Conservation (phyloP, 805 yeast genomes). For the Jamesozyma gamospora region DNA sequence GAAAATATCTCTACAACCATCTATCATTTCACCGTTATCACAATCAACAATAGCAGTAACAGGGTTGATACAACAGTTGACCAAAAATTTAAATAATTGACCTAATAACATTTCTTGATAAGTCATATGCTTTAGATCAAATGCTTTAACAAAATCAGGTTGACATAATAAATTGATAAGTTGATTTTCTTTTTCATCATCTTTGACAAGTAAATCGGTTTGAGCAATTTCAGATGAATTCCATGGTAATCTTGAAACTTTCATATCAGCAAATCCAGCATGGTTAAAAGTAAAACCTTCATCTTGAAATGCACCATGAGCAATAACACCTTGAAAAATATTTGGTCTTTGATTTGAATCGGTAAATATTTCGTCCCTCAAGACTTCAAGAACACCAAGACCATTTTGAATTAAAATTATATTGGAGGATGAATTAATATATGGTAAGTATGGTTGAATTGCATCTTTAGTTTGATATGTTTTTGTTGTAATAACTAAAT, state of each 20-base stretch:
- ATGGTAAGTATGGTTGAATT: constrained; percentile 41
- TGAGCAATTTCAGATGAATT: constrained; percentile 18
- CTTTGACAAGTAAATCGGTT: constrained; percentile 6
- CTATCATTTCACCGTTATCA: constrained; percentile 64
- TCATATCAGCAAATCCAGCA: constrained; percentile 63
- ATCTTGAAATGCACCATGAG: constrained; percentile 68
- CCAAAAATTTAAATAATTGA: constrained; percentile 67
- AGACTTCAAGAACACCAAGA: constrained; percentile 60
- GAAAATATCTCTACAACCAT: constrained; percentile 32
- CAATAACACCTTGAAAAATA: constrained; percentile 64
- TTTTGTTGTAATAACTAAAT: constrained; percentile 70
- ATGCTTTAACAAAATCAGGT: constrained; percentile 15
- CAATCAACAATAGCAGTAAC: constrained; percentile 71
- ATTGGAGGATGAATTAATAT: constrained; percentile 44
- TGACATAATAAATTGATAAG: constrained; percentile 25
- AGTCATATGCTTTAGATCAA: constrained; percentile 29
- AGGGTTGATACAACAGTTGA: constrained; percentile 79
- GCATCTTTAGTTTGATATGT: constrained; percentile 66
- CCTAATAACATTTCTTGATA: constrained; percentile 42
- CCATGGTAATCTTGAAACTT: constrained; percentile 48
- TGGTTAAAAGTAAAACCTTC: constrained; percentile 38
- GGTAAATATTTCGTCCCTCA: constrained; percentile 50
- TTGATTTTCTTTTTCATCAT: constrained; percentile 13
- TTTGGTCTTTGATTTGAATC: constrained; percentile 39
- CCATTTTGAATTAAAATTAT: constrained; percentile 81